phyloP scores from a whole-genome alignment of 352 stramenopile species.

The Globisporangium cystogenes region DNA sequence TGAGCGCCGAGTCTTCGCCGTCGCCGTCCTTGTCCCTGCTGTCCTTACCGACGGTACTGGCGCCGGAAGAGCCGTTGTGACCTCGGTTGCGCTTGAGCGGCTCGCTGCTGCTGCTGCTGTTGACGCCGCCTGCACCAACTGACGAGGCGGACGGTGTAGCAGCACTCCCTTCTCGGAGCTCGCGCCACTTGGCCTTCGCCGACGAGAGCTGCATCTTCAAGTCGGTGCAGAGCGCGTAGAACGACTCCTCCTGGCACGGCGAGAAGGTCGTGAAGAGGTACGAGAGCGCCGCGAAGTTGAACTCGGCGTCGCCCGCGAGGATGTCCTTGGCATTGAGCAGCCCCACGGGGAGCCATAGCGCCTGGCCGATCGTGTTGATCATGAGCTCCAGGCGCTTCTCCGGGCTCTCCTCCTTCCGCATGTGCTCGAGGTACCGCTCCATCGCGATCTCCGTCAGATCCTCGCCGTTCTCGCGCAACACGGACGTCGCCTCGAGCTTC shows the following conservation, averaged over 20 bases:
- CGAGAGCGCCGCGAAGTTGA: slow-evolving; percentile 67
- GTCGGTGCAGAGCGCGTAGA: slow-evolving; percentile 41
- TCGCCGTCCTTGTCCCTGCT: background rate
- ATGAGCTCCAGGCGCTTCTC: slow-evolving; percentile 65
- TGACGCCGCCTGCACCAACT: background rate
- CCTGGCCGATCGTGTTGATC: slow-evolving; percentile 64
- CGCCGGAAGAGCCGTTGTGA: background rate
- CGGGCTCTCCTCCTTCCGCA: slow-evolving; percentile 37
- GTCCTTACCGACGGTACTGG: background rate
- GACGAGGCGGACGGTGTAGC: background rate
- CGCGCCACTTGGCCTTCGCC: slow-evolving; percentile 52
- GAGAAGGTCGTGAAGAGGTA: slow-evolving; percentile 70
- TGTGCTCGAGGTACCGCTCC: slow-evolving; percentile 67
- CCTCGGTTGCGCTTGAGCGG: background rate
- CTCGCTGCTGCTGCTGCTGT: slow-evolving; percentile 3
- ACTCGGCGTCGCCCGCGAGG: slow-evolving; percentile 56
- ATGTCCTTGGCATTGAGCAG: slow-evolving; percentile 66
- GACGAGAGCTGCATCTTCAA: slow-evolving; percentile 48
- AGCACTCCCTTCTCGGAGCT: slow-evolving; percentile 31
- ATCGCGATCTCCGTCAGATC: slow-evolving; percentile 75
- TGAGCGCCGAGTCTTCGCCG: slow-evolving; percentile 28
- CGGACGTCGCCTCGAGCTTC: slow-evolving; percentile 48
- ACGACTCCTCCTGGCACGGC: slow-evolving; percentile 43
- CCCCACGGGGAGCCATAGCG: slow-evolving; percentile 59
- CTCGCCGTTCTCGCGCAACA: slow-evolving; percentile 71